Conservation (phyloP, 202 grass and related monocot genomes). For the Musa balbisiana region DNA sequence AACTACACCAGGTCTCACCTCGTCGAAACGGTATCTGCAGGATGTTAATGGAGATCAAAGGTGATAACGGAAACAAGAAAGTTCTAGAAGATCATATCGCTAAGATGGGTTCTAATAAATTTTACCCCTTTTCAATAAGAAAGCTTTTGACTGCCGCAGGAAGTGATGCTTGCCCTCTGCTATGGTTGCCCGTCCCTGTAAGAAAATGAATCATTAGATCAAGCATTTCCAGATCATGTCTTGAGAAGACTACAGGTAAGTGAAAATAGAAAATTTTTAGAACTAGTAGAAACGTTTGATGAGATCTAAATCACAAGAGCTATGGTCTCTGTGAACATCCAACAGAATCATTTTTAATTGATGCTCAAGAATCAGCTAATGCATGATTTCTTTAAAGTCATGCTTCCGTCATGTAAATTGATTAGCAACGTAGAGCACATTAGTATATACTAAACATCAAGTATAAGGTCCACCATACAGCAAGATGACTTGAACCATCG, state of each 20-base stretch:
- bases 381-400: too few species aligned
- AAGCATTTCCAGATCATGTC: too few species aligned
- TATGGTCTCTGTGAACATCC: too few species aligned
- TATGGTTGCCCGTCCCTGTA: conserved; percentile 82
- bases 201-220: conserved; percentile 8
- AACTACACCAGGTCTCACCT: conserved; percentile 57
- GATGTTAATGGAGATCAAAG: neutral
- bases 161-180: conserved; percentile 73
- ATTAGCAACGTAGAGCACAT: too few species aligned
- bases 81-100: too few species aligned
- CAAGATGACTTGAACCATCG: too few species aligned
- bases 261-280: conserved; percentile 2
- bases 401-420: too few species aligned
- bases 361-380: too few species aligned
- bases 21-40: conserved; percentile 65
- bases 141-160: conserved; percentile 53
- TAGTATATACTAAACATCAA: too few species aligned
- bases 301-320: too few species aligned
- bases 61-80: neutral
- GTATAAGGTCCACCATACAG: too few species aligned
- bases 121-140: conserved; percentile 70
- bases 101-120: neutral
- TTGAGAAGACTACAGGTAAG: conserved; percentile 8
- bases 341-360: too few species aligned
- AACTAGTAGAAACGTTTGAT: neutral